phyloP scores from a whole-genome alignment of 441 rosid genomes.

The Erodium trifolium region DNA sequence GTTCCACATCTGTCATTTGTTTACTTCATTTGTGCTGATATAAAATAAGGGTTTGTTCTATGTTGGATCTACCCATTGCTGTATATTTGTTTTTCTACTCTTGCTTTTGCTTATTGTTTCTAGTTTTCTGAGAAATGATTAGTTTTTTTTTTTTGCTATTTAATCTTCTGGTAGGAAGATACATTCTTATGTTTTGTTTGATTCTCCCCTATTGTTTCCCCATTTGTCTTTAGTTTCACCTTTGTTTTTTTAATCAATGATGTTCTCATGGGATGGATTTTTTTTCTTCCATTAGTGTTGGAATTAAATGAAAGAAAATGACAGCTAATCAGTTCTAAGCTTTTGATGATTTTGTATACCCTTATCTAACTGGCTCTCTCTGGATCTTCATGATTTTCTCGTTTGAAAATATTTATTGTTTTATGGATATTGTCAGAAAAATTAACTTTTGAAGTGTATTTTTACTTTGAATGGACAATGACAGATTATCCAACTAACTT shows the following conservation, averaged over 20 bases:
- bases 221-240: background rate
- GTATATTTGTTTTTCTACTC: background rate
- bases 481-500: background rate
- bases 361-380: background rate
- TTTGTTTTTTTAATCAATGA: too few species aligned
- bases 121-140: conserved; percentile 1
- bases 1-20: background rate
- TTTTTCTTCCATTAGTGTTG: background rate
- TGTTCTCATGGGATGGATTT: too few species aligned
- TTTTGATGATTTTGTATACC: background rate
- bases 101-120: background rate
- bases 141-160: background rate
- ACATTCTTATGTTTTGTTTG: conserved; percentile 5
- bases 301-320: background rate
- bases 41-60: background rate
- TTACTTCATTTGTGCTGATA: background rate
- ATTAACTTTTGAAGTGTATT: background rate
- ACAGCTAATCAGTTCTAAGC: conserved; percentile 1
- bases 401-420: background rate
- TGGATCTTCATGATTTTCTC: background rate
- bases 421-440: background rate
- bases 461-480: background rate
- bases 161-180: background rate
- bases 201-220: background rate
- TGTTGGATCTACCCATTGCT: background rate